Conservation (phyloP, 2,329 filamentous ascomycete species). For the Cercospora sp. region DNA sequence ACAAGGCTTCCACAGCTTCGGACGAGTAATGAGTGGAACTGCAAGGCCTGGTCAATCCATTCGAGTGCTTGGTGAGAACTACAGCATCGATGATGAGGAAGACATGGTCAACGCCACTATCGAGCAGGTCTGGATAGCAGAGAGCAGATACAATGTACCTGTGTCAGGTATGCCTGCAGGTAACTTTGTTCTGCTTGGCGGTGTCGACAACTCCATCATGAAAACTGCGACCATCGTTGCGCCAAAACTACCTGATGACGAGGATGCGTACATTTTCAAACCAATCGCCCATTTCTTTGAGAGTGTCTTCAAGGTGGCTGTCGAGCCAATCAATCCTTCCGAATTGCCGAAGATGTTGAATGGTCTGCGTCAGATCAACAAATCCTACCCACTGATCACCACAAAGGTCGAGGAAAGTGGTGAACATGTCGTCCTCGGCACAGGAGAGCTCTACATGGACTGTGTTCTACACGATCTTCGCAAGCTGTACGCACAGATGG, state of each 20-base stretch:
- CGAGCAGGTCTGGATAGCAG: conserved; percentile 81
- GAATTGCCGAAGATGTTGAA: conserved; percentile 99
- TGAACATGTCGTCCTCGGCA: conserved; percentile 92
- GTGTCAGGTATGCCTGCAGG: conserved; percentile 91
- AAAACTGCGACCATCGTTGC: conserved; percentile 92
- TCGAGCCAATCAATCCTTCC: conserved; percentile 96
- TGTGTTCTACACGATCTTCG: conserved; percentile 95
- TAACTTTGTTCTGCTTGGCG: conserved; percentile 87
- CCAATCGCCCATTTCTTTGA: conserved; percentile 94
- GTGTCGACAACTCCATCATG: conserved; percentile 96
- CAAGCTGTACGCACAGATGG: conserved; percentile 95
- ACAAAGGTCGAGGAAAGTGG: conserved; percentile 98
- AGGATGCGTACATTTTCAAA: conserved; percentile 93
- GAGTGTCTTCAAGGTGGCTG: conserved; percentile 94
- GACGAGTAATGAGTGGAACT: conserved; percentile 88
- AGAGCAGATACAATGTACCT: conserved; percentile 89
- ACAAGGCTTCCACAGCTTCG: conserved; percentile 86
- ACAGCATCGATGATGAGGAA: conserved; percentile 95
- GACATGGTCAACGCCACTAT: conserved; percentile 90
- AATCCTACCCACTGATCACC: conserved; percentile 91
- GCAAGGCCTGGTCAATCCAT: conserved; percentile 79
- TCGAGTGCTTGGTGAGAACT: conserved; percentile 89
- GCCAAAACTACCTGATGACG: conserved; percentile 75
- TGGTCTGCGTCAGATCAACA: conserved; percentile 93
- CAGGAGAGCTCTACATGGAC: conserved; percentile 99